These are phyloP conservation scores for Trichosanthes truncata DNA, from an alignment of 306 rosid species.

Conservation along the genomic window DNA sequence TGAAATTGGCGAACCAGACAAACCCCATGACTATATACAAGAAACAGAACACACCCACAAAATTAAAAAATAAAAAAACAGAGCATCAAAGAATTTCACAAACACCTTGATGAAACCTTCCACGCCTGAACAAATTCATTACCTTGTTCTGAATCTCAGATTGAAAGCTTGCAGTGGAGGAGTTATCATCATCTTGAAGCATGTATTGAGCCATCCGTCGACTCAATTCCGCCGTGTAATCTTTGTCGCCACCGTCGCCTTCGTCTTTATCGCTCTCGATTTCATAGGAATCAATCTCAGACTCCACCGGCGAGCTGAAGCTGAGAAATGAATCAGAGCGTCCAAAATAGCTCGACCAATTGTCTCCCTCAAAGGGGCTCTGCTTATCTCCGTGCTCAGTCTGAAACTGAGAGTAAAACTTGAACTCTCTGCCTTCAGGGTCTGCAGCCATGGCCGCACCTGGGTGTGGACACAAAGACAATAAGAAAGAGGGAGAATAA, in stretches of 20 bases:
- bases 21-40: constrained; percentile 32
- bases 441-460: constrained; percentile 34
- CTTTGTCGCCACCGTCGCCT: constrained; percentile 20
- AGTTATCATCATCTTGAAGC: constrained; percentile 31
- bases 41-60: background rate
- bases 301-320: constrained; percentile 1
- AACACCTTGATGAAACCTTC: background rate
- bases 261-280: constrained; percentile 12
- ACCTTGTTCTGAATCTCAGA: constrained; percentile 33
- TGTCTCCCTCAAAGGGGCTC: background rate
- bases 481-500: background rate
- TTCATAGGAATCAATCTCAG: constrained; percentile 14
- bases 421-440: constrained; percentile 19
- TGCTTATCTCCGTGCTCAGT: constrained; percentile 11
- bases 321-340: background rate
- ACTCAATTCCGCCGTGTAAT: constrained; percentile 43
- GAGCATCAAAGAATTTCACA: background rate
- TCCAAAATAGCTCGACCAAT: background rate
- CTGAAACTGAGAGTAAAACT: constrained; percentile 19
- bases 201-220: constrained; percentile 42
- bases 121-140: background rate
- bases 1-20: constrained; percentile 29
- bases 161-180: constrained; percentile 1
- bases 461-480: background rate
- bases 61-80: background rate